Base-by-base conservation (phyloP, 208 protist genomes). In the Trypanosoma rangeli region DNA sequence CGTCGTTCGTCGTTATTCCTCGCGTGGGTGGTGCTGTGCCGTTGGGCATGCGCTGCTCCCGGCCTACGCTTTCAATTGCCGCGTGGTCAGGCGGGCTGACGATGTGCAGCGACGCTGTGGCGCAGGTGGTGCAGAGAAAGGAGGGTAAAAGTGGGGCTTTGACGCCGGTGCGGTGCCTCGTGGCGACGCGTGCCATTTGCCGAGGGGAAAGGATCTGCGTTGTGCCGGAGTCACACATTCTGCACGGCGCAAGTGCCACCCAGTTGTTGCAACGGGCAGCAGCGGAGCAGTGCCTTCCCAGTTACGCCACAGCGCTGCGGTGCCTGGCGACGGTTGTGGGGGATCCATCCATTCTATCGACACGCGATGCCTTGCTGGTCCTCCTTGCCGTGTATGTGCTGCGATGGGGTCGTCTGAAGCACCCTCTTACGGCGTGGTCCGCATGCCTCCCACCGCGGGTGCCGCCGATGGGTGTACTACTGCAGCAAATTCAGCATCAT, bases 281-380 rank as follows among this genome's bases (percentile, higher is more conserved):
- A n/a, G 13, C 58, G 5, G 20, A 55, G 9, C 28, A 54, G 7
- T 39, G 33, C 5, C 20, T 73, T 18, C 22, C 69, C 20, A 28
- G 20, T 50, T 70, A 50, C 56, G 26, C 39, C 33, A 31, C 29
- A 1, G 5, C 71, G 42, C 61, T 64, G 55, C 68, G 55, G 8
- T 15, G 37, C 44, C 26, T 68, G 39, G n/a, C 33, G 10, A 31
- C 4, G 48, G 56, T 61, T 62, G 16, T 29, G 62, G 42, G 64
- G 9, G 70, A 67, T 16, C 35, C 67, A 9, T 58, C 24, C 20
- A 65, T 85, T 35, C 24, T 88, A 2, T 69, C 70, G 12, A 86
- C 89, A 3, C 87, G 90, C 3, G 90, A 95, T 61, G 80, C 78
- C 15, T 53, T 93, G 24, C 79, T 95, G 29, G 61, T 87, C 29